Evolutionary conservation across 371 early-diverging fungal genomes (phyloP), one percentile per base, ranked within the genome.

Genomic region (Phascolomyces articulosus): DNA sequence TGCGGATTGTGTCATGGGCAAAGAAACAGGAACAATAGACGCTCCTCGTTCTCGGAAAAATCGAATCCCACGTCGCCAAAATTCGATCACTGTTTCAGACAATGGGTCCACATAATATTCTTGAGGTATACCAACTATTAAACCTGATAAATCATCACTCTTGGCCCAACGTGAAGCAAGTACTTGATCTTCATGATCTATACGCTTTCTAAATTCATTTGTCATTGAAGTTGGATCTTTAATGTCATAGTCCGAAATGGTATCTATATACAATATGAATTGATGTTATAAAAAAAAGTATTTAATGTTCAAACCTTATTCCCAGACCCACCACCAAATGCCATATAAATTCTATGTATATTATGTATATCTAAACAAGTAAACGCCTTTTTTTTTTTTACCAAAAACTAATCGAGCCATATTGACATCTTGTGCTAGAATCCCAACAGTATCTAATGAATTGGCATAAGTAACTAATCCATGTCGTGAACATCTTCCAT

Each of bases 361-460:
- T n/a, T n/a, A n/a, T n/a, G n/a, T n/a, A n/a, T n/a, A n/a, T n/a
- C n/a, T n/a, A n/a, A n/a, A n/a, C n/a, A n/a, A n/a, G n/a, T n/a
- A n/a, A n/a, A n/a, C n/a, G n/a, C n/a, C n/a, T n/a, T n/a, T n/a
- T n/a, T n/a, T n/a, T n/a, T n/a, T n/a, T n/a, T 48, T 82, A 85
- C 88, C 85, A 66, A 82, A 91, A 1, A 90, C 74, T 7, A 62
- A 29, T n/a, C 75, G 55, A 26, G 85, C 79, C 63, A 90, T 87
- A 6, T 67, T 62, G 0, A 93, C 90, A 16, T 76, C 73, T 53
- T 76, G 74, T 24, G 93, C 74, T 11, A 97, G 68, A 4, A 93
- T 85, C 16, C 98, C 98, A 16, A 97, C 85, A 0, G 95, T 91
- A 65, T 97, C 98, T 47, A 96, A 81, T 0, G 95, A 94, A 71